Evolutionary conservation across 2,329 filamentous ascomycete genomes (phyloP), one percentile per base, ranked within the genome.

Genomic region (Claviceps maximensis): DNA sequence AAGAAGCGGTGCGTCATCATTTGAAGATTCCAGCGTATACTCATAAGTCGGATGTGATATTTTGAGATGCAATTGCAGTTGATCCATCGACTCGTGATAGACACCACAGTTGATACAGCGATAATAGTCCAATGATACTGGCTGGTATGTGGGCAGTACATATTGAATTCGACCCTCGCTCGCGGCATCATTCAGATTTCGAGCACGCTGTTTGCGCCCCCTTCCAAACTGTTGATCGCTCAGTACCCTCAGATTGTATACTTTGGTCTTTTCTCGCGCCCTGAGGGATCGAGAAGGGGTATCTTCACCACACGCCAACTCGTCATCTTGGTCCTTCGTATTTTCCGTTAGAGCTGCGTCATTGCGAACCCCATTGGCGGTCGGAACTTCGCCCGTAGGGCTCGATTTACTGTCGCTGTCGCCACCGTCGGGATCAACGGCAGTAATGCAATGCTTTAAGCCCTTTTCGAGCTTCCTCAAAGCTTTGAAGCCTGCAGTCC

Each of bases 211-310:
- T 56, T 73, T 75, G 56, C 70, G 71, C 45, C 75, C 73, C 58
- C 71, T 76, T 4, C 78, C 77, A 50, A 78, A 72, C 6, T 77
- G 77, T 58, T 77, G 75, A 58, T 79, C 77, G 62, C 75, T 82
- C 17, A 83, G 65, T 13, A 75, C 68, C 61, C 80, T 82, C 40
- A 83, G 63, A 57, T 83, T 83, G 60, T 83, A 83, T 23, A 73
- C 71, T 55, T 76, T 75, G 53, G 72, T 73, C 44, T 68, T 68
- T 19, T 65, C 71, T 51, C 78, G 71, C 17, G 68, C 65, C 45
- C 78, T 71, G 19, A 79, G 63, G 1, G 74, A 74, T 54, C 77
- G 72, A 51, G 70, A 77, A 0, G 77, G 76, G 2, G 77, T 80
- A 15, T 70, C 66, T 19, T 76, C 74, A 27, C 73, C 74, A 27